Evolutionary conservation across 352 stramenopile species (phyloP).

Genomic region (Phytophthora rubi): DNA sequence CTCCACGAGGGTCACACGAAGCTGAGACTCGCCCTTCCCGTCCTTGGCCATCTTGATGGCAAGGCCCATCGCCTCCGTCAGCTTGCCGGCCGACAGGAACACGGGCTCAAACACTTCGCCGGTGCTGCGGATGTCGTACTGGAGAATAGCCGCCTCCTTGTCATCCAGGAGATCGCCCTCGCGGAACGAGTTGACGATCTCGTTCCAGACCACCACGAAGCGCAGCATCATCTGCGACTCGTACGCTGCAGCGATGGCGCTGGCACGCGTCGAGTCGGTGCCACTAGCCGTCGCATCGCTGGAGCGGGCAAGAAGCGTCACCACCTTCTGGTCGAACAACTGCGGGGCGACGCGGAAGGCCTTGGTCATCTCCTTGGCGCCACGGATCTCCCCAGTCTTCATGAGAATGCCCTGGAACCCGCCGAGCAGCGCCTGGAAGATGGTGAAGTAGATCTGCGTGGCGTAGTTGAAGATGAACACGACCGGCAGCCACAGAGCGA

Average conservation of each 20-base stretch:
- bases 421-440: conserved; percentile 72
- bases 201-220: conserved; percentile 85
- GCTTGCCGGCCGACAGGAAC: conserved; percentile 85
- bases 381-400: conserved; percentile 78
- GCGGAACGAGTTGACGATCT: conserved; percentile 85
- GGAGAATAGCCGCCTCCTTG: conserved; percentile 78
- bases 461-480: conserved; percentile 85
- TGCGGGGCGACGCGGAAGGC: conserved; percentile 76
- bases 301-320: conserved; percentile 63
- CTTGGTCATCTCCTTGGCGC: conserved; percentile 77
- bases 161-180: conserved; percentile 77
- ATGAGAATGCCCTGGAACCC: conserved; percentile 73
- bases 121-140: conserved; percentile 88
- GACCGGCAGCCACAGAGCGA: conserved; percentile 70
- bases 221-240: conserved; percentile 85
- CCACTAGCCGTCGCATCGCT: conserved; percentile 58
- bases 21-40: conserved; percentile 80
- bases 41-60: conserved; percentile 77
- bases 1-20: conserved; percentile 78
- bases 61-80: conserved; percentile 77
- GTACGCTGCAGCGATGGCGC: conserved; percentile 58
- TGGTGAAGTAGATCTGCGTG: conserved; percentile 84
- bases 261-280: conserved; percentile 52
- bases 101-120: conserved; percentile 88
- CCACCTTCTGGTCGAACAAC: conserved; percentile 83